phyloP scores from a whole-genome alignment of 108 stramenopile genomes.

The Cylindrotheca closterium region DNA sequence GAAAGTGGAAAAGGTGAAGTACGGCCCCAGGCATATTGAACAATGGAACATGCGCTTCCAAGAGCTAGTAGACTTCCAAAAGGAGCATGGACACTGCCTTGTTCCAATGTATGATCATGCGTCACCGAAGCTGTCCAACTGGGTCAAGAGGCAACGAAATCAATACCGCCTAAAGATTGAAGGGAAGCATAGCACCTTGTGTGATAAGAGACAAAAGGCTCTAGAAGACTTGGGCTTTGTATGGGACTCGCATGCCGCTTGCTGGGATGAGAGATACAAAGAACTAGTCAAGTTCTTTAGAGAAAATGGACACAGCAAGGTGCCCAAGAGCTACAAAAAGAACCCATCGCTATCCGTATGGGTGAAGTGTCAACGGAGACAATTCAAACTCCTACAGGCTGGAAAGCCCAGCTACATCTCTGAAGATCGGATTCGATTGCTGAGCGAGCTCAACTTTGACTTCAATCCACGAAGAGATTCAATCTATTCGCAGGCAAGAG shows the following conservation, averaged over 20 bases:
- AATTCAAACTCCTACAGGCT: constrained; percentile 27
- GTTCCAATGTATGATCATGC: no score
- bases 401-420: constrained; percentile 15
- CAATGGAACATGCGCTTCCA: background rate
- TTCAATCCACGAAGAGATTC: constrained; percentile 28
- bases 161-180: constrained; percentile 31
- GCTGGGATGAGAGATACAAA: constrained; percentile 28
- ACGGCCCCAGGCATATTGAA: no score
- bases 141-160: constrained; percentile 30
- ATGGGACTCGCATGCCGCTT: constrained; percentile 27
- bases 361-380: no score
- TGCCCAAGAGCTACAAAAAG: constrained; percentile 26
- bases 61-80: background rate
- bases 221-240: constrained; percentile 31
- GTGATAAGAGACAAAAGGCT: constrained; percentile 18
- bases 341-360: constrained; percentile 18
- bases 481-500: no score
- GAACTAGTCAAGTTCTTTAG: constrained; percentile 20
- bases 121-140: constrained; percentile 26
- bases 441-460: constrained; percentile 25
- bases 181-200: constrained; percentile 16
- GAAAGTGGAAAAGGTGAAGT: no score
- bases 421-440: constrained; percentile 19
- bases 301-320: constrained; percentile 26
- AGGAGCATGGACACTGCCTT: background rate